A percentile compares a stretch with the other conserved stretches of the same genome.
Conservation (phyloP, 2,329 filamentous ascomycete species). For the Xylaria arbuscula region DNA sequence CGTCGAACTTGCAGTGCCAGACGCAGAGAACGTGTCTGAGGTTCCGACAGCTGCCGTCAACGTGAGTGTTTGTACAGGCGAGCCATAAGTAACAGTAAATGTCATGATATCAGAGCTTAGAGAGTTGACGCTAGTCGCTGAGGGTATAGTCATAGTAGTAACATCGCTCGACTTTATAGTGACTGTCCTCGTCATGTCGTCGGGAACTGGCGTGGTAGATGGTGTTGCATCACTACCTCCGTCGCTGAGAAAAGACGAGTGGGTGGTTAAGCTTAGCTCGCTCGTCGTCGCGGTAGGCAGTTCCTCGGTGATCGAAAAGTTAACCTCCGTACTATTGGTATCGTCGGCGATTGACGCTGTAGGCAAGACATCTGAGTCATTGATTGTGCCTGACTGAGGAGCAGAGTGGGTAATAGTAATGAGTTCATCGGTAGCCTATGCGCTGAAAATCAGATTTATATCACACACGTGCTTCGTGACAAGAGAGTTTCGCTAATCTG, state of each 20-base stretch:
- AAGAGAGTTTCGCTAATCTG: neutral
- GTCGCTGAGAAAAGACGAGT: neutral
- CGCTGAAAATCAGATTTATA: neutral
- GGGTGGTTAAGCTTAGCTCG: neutral
- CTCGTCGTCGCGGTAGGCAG: neutral
- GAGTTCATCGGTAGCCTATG: constrained; percentile 9
- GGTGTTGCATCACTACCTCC: neutral
- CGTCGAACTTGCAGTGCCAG: neutral
- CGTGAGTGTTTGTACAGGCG: neutral
- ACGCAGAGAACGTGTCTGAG: neutral
- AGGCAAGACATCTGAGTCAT: constrained; percentile 22
- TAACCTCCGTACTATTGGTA: neutral
- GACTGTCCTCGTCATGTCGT: neutral
- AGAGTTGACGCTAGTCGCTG: neutral
- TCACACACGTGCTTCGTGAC: neutral
- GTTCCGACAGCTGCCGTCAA: neutral
- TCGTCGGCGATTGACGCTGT: neutral
- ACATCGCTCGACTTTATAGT: neutral
- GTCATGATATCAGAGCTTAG: neutral
- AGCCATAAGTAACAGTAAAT: neutral
- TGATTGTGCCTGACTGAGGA: constrained; percentile 15
- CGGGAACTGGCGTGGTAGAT: neutral
- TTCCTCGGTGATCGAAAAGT: neutral
- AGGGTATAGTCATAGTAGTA: neutral
- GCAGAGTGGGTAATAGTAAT: constrained; percentile 23